Evolutionary conservation across 768 basidiomycete genomes (phyloP).

Genomic region (Stropharia rugosoannulata): DNA sequence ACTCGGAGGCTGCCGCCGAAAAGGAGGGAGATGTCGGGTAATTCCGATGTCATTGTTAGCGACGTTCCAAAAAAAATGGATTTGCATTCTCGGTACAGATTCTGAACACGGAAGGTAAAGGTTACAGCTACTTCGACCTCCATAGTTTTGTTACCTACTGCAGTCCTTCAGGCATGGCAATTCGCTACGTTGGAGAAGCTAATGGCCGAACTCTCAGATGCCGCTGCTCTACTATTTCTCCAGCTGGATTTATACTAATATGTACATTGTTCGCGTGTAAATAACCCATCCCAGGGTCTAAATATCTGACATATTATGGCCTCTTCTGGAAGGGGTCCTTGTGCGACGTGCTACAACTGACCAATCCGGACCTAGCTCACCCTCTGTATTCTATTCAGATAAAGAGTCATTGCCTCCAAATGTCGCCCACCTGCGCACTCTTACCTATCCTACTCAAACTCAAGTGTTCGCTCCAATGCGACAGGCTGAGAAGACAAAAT

Average conservation of each 20-base stretch:
- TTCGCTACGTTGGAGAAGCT: constrained; percentile 89
- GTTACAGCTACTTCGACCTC: not conserved
- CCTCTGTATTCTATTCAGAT: too few species aligned
- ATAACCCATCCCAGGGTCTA: too few species aligned
- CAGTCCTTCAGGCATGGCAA: constrained; percentile 51
- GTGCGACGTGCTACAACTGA: too few species aligned
- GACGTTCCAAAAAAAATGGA: constrained; percentile 72
- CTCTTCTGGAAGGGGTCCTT: too few species aligned
- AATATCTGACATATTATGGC: too few species aligned
- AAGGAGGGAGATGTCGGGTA: constrained; percentile 44
- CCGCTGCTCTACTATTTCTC: constrained; percentile 64
- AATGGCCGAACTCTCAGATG: constrained; percentile 90
- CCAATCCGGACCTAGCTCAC: too few species aligned
- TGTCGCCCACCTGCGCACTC: too few species aligned
- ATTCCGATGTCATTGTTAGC: constrained; percentile 85
- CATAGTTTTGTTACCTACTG: not conserved
- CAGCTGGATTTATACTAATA: constrained; percentile 75
- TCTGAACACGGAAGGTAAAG: constrained; percentile 83
- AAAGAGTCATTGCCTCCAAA: too few species aligned
- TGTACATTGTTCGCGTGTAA: too few species aligned
- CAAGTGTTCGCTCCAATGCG: too few species aligned
- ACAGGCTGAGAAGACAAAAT: too few species aligned
- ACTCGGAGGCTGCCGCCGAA: constrained; percentile 41
- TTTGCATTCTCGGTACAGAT: constrained; percentile 93
- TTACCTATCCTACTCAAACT: too few species aligned